Evolutionary conservation across 2,329 filamentous ascomycete genomes (phyloP).

Genomic region (Fusarium sp.): DNA sequence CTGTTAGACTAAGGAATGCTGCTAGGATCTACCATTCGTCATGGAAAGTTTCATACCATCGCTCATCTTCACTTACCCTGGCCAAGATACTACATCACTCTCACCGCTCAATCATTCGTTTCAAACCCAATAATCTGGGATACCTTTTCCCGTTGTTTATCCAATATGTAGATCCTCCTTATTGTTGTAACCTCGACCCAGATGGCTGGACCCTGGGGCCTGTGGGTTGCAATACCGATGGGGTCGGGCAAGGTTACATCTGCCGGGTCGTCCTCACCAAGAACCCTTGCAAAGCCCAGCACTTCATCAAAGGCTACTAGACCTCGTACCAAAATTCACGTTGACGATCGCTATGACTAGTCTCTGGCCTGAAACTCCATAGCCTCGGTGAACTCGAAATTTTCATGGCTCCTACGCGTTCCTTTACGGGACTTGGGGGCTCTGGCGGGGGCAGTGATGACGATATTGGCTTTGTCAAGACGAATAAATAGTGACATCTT

Average conservation of each 20-base stretch:
- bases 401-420: slow-evolving; percentile 4
- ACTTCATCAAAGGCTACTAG: not conserved
- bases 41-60: not conserved
- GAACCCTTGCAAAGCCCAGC: not conserved
- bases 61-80: not conserved
- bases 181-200: slow-evolving; percentile 2
- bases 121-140: not conserved
- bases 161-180: slow-evolving; percentile 6
- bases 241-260: slow-evolving; percentile 8
- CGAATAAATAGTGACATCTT: slow-evolving; percentile 23
- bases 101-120: slow-evolving; percentile 4
- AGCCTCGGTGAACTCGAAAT: slow-evolving; percentile 2
- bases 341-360: slow-evolving; percentile 20
- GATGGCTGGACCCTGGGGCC: not conserved
- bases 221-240: not conserved
- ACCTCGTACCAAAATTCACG: not conserved
- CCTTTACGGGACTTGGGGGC: not conserved
- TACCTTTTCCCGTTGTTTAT: not conserved
- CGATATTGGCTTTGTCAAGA: not conserved
- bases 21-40: not conserved
- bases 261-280: not conserved
- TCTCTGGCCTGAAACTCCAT: slow-evolving; percentile 10
- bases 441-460: not conserved
- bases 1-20: not conserved
- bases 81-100: not conserved